These are phyloP conservation scores for Pseudocercospora vitis DNA, from an alignment of 2,329 filamentous ascomycete species.

Conservation along the genomic window DNA sequence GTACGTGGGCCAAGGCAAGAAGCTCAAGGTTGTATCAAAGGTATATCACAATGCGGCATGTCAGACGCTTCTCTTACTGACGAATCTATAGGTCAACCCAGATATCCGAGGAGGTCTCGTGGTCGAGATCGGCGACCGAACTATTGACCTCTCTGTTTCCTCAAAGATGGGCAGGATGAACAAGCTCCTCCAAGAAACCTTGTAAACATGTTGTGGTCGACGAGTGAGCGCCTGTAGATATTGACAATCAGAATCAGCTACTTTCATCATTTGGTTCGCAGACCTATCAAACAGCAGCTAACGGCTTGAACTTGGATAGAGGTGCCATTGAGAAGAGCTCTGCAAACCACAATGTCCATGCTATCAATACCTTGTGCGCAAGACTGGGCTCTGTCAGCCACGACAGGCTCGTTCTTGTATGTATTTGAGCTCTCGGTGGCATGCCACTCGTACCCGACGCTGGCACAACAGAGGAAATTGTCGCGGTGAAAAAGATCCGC, in stretches of 20 bases:
- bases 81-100: slow-evolving; percentile 71
- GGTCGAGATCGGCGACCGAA: slow-evolving; percentile 95
- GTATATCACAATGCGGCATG: slow-evolving; percentile 45
- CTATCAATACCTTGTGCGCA: no score
- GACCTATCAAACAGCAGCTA: background rate
- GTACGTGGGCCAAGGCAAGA: slow-evolving; percentile 88
- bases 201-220: slow-evolving; percentile 66
- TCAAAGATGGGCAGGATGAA: slow-evolving; percentile 97
- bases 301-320: no score
- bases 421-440: no score
- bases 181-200: slow-evolving; percentile 93
- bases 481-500: no score
- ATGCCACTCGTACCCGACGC: no score
- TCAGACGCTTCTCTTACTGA: slow-evolving; percentile 12
- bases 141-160: slow-evolving; percentile 95
- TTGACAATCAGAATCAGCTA: slow-evolving; percentile 18
- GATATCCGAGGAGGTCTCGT: slow-evolving; percentile 92
- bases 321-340: no score
- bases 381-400: no score
- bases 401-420: no score
- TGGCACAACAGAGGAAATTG: no score
- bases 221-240: slow-evolving; percentile 21
- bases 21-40: slow-evolving; percentile 94
- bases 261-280: background rate
- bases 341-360: no score